phyloP scores from a whole-genome alignment of 2,329 filamentous ascomycete genomes.

The Fusarium sp. region DNA sequence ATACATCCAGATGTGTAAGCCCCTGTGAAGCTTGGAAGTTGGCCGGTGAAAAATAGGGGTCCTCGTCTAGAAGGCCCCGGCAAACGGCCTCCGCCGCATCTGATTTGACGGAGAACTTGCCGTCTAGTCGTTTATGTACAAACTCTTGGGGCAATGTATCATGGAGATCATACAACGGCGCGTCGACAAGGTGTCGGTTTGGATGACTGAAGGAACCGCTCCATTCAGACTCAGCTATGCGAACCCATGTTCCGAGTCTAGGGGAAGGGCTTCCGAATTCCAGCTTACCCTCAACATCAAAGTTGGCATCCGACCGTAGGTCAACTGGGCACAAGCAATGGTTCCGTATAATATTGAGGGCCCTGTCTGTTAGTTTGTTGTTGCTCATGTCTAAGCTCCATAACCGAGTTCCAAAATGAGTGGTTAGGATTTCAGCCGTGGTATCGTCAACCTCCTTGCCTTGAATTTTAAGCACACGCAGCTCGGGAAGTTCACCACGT shows the following conservation, averaged over 20 bases:
- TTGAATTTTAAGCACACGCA: constrained; percentile 66
- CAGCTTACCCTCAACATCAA: constrained; percentile 62
- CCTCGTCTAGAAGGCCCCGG: constrained; percentile 44
- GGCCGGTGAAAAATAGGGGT: constrained; percentile 35
- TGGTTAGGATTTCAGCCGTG: constrained; percentile 47
- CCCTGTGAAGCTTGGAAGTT: constrained; percentile 43
- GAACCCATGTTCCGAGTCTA: constrained; percentile 58
- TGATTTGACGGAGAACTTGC: constrained; percentile 34
- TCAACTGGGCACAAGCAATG: constrained; percentile 51
- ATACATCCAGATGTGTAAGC: constrained; percentile 68
- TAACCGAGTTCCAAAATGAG: constrained; percentile 56
- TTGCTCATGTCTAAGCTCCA: constrained; percentile 69
- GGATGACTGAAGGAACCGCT: constrained; percentile 61
- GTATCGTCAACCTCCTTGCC: constrained; percentile 61
- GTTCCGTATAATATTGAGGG: constrained; percentile 51
- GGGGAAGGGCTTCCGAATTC: constrained; percentile 47
- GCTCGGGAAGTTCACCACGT: constrained; percentile 55
- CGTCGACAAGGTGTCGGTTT: constrained; percentile 62
- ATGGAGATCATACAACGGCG: constrained; percentile 54
- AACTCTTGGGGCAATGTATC: constrained; percentile 36
- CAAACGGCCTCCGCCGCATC: constrained; percentile 49
- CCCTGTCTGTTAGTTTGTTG: constrained; percentile 65
- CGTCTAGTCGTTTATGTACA: constrained; percentile 52
- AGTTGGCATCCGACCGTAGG: constrained; percentile 55
- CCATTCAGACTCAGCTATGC: constrained; percentile 61